phyloP scores from a whole-genome alignment of 176 grass and related monocot species.

The Zizania latifolia region DNA sequence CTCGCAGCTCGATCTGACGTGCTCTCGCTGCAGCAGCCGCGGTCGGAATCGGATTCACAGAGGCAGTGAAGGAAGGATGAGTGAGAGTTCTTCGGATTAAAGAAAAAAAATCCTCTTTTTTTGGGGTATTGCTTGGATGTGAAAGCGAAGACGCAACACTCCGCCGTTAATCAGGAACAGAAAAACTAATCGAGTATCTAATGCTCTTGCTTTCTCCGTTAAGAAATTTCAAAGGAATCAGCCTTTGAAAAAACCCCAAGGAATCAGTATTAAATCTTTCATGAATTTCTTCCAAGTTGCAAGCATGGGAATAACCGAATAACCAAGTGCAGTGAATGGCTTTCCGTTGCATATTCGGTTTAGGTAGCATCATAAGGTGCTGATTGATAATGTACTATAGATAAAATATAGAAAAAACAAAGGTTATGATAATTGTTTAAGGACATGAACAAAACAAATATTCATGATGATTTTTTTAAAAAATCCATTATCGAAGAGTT shows the following conservation, averaged over 20 bases:
- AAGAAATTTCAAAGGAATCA: too few species aligned
- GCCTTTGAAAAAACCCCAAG: too few species aligned
- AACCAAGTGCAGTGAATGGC: too few species aligned
- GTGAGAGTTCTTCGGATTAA: not conserved
- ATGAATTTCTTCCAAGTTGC: not conserved
- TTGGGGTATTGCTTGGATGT: constrained; percentile 36
- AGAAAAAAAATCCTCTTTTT: not conserved
- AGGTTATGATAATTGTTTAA: too few species aligned
- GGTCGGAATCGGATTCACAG: not conserved
- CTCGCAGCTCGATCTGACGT: constrained; percentile 4
- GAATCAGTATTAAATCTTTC: too few species aligned
- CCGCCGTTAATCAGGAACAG: constrained; percentile 18
- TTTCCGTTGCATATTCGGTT: too few species aligned
- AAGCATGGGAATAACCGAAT: not conserved
- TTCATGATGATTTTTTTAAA: too few species aligned
- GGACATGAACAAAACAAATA: too few species aligned
- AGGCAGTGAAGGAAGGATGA: not conserved
- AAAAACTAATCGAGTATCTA: not conserved
- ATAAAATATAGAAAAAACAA: too few species aligned
- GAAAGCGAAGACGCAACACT: constrained; percentile 19
- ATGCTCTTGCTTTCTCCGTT: not conserved
- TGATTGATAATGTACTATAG: too few species aligned
- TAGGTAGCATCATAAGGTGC: too few species aligned
- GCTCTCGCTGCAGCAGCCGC: not conserved
- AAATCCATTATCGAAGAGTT: too few species aligned